Evolutionary conservation across 352 stramenopile genomes (phyloP), one percentile per base, ranked within the genome.

Genomic region (Globisporangium paddicum): DNA sequence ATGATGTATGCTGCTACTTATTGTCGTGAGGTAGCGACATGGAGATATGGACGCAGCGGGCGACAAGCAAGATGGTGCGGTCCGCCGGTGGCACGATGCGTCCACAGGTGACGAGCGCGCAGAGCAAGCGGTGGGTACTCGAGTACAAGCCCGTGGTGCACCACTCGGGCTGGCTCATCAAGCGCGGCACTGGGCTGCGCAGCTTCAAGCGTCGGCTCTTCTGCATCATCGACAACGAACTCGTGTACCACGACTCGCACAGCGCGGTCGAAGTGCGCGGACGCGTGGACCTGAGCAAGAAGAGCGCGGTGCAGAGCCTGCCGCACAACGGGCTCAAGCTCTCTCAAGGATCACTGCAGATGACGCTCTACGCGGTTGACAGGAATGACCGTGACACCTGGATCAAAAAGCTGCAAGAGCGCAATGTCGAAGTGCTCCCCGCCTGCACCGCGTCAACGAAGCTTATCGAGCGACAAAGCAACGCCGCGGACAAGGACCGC

Each of bases 181-280:
- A 95, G 49, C 82, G 83, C 19, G 86, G 78, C 28, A 73, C 87
- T 44, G 86, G 82, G 21, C 79, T 89, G 37, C 77, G 81, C 30
- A 89, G 86, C 55, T 95, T 93, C 66, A 95, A 95, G 63, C 82
- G 86, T 21, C 82, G 86, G 21, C 61, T 95, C 26, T 95, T 95
- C 46, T 93, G 80, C 68, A 89, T 95, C 62, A 71, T 93, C 41
- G 86, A 91, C 62, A 75, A 87, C 49, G 83, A 93, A 47, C 78
- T 95, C 37, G 87, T 93, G 58, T 95, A 91, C 62, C 84, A 93
- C 58, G 84, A 95, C 47, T 78, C 75, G 32, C 82, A 93, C 49
- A 82, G 91, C 34, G 82, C 82, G 5, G 79, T 73, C 21, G 82
- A 91, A 53, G 79, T 95, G 54, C 82, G 82, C 34, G 85, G 85